phyloP scores from a whole-genome alignment of 306 rosid genomes.

The Vigna angularis region DNA sequence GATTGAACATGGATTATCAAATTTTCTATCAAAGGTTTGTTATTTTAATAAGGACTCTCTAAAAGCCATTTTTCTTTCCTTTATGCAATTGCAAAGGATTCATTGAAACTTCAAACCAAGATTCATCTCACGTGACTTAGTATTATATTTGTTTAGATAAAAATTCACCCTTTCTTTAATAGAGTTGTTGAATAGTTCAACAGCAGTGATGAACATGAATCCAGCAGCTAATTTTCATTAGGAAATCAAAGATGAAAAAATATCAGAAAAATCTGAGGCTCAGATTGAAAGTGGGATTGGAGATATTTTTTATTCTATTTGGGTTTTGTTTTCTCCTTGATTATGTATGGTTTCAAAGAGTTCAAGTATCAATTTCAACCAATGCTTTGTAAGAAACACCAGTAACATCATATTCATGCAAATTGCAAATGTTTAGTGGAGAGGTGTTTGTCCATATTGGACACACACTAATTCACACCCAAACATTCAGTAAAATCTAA shows the following conservation, averaged over 20 bases:
- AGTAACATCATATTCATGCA: constrained; percentile 25
- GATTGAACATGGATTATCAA: background rate
- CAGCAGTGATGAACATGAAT: constrained; percentile 20
- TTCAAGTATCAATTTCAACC: constrained; percentile 47
- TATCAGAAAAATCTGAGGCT: constrained; percentile 39
- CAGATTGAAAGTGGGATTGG: constrained; percentile 36
- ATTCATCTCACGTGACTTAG: constrained; percentile 13
- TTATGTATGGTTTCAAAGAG: constrained; percentile 36
- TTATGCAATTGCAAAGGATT: background rate
- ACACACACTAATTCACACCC: constrained; percentile 2
- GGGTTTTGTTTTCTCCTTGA: constrained; percentile 8
- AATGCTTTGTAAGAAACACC: constrained; percentile 30
- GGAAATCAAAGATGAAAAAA: background rate
- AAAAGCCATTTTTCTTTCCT: background rate
- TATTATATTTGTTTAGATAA: constrained; percentile 7
- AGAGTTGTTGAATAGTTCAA: constrained; percentile 8
- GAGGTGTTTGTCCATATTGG: constrained; percentile 22
- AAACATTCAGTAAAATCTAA: background rate
- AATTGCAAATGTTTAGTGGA: constrained; percentile 32
- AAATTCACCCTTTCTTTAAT: background rate
- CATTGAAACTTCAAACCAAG: background rate
- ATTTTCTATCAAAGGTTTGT: background rate
- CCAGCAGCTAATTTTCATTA: background rate
- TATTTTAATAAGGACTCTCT: background rate
- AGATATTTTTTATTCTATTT: constrained; percentile 35